A percentile compares a stretch with the other conserved stretches of the same genome.
phyloP scores from a whole-genome alignment of 208 protist species.

The Naegleria lovaniensis region DNA sequence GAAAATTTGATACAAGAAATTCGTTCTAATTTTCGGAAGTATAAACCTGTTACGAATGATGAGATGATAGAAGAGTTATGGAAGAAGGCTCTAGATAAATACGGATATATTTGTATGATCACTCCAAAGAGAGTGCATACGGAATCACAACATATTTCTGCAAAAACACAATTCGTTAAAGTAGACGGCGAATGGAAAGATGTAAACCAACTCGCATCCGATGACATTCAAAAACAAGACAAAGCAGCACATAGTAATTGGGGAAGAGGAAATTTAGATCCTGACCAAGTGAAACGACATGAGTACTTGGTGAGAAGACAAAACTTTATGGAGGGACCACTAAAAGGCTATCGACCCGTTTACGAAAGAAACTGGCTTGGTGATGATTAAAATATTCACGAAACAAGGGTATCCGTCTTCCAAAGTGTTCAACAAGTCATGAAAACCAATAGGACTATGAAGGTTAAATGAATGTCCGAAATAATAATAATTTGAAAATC shows the following conservation, averaged over 20 bases:
- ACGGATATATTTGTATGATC: background rate
- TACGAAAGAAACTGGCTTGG: background rate
- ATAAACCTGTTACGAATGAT: background rate
- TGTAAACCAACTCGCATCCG: background rate
- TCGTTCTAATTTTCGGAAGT: background rate
- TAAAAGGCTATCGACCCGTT: background rate
- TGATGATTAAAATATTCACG: background rate
- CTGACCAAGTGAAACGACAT: background rate
- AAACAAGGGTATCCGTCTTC: no score
- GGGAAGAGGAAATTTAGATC: background rate
- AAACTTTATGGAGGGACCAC: background rate
- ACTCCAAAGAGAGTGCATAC: background rate
- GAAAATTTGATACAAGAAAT: background rate
- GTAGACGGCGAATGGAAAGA: background rate
- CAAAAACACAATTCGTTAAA: background rate
- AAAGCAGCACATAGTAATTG: background rate
- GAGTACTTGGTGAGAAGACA: constrained; percentile 19
- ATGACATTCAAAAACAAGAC: background rate
- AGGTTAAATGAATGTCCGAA: no score
- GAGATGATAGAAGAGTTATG: background rate
- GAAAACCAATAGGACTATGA: no score
- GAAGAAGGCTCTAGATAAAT: background rate
- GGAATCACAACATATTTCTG: background rate
- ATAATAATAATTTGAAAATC: no score
- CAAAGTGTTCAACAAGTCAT: no score